Conservation (phyloP, 345 rosid genomes). For the Alliaria petiolata region DNA sequence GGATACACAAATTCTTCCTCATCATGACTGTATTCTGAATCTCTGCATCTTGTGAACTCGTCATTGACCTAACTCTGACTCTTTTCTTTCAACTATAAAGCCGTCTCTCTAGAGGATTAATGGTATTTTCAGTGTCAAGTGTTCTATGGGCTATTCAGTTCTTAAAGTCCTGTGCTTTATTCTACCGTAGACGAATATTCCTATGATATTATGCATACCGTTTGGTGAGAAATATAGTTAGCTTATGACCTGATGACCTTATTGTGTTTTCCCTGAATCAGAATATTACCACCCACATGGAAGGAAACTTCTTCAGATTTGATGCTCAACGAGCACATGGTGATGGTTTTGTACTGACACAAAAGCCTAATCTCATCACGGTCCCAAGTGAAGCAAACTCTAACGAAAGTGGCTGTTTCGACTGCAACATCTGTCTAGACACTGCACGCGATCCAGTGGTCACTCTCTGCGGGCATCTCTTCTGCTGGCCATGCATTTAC, state of each 20-base stretch:
- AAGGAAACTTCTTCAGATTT: constrained; percentile 34
- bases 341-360: constrained; percentile 30
- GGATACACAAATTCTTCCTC: neutral
- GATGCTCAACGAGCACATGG: constrained; percentile 34
- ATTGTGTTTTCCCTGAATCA: constrained; percentile 5
- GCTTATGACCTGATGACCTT: too few relatives aligned
- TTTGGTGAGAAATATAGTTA: too few relatives aligned
- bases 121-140: too few relatives aligned
- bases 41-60: neutral
- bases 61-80: too few relatives aligned
- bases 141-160: too few relatives aligned
- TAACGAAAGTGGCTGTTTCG: constrained; percentile 40
- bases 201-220: too few relatives aligned
- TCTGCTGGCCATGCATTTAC: constrained; percentile 83
- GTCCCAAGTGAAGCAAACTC: constrained; percentile 24
- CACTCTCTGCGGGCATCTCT: constrained; percentile 77
- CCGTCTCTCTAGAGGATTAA: too few relatives aligned
- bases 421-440: constrained; percentile 75
- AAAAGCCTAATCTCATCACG: constrained; percentile 30
- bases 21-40: neutral
- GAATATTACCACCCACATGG: constrained; percentile 33
- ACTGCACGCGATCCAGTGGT: constrained; percentile 66
- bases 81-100: too few relatives aligned
- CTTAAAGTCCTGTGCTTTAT: too few relatives aligned
- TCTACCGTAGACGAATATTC: too few relatives aligned